Percentiles rank a stretch among this genome's conserved stretches.
These are phyloP conservation scores for Rhizopogon sp. DNA, from an alignment of 768 basidiomycete genomes.

Conservation along the genomic window DNA sequence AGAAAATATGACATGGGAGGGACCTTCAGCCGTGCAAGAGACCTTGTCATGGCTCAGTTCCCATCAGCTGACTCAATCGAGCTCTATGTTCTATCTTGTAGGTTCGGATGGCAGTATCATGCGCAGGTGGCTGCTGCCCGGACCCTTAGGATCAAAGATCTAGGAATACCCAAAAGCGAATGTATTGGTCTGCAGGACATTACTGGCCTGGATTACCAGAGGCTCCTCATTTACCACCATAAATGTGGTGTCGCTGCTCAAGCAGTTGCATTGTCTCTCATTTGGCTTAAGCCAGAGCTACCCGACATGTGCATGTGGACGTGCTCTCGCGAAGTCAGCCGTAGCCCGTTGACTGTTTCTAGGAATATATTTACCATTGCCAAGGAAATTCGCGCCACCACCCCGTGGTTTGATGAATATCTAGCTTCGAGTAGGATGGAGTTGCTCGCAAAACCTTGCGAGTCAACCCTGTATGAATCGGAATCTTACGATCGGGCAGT, in stretches of 20 bases:
- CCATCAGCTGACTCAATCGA: conserved; percentile 13
- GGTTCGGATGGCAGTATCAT: conserved; percentile 13
- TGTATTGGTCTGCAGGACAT: conserved; percentile 36
- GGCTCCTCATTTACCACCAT: conserved; percentile 37
- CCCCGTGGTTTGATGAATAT: conserved; percentile 1
- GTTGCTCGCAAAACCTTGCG: not conserved
- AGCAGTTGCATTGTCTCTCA: not conserved
- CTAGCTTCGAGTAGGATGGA: not conserved
- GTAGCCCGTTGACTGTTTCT: not conserved
- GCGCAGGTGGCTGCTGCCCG: conserved; percentile 16
- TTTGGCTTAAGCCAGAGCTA: not conserved
- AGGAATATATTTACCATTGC: not conserved
- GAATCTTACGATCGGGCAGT: not conserved
- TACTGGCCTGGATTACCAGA: conserved; percentile 34
- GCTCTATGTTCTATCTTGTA: conserved; percentile 23
- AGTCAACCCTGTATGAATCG: not conserved
- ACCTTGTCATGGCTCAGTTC: conserved; percentile 7
- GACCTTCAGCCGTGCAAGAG: too few relatives aligned
- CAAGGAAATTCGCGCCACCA: not conserved
- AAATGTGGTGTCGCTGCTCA: conserved; percentile 24
- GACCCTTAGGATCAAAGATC: conserved; percentile 12
- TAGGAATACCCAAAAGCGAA: conserved; percentile 11
- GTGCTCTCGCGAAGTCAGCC: too few relatives aligned
- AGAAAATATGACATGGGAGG: too few relatives aligned
- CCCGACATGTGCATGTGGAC: not conserved